These are phyloP conservation scores for Aspergillus pseudoglaucus DNA, from an alignment of 2,329 filamentous ascomycete genomes.

Conservation along the genomic window DNA sequence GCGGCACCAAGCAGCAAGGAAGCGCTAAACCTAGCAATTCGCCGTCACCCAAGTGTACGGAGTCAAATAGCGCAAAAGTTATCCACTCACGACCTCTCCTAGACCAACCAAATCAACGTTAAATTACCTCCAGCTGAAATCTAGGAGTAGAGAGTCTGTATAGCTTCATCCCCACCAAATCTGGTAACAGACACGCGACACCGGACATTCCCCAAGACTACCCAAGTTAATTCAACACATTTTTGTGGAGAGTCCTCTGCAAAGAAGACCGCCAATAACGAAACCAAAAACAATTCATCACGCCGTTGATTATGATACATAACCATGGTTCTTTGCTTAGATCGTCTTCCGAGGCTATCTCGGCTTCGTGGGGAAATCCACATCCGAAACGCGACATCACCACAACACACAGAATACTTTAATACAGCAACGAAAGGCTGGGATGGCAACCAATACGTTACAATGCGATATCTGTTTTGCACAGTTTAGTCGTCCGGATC, in stretches of 20 bases:
- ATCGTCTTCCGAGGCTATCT: not conserved
- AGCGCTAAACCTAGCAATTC: not conserved
- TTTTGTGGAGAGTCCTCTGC: too few relatives aligned
- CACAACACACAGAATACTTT: not conserved
- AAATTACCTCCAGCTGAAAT: too few relatives aligned
- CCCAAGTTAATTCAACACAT: too few relatives aligned
- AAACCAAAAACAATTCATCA: not conserved
- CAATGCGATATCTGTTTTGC: slow-evolving; percentile 10
- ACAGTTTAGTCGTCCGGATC: slow-evolving; percentile 16
- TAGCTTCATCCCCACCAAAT: not conserved
- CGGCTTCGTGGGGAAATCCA: not conserved
- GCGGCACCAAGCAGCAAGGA: not conserved
- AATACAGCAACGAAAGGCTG: not conserved
- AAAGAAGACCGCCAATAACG: not conserved
- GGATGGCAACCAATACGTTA: slow-evolving; percentile 1
- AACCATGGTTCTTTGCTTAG: too few relatives aligned
- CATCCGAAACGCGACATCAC: not conserved
- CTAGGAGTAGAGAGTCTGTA: not conserved
- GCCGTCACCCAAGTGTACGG: not conserved
- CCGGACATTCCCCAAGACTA: too few relatives aligned
- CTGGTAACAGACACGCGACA: not conserved
- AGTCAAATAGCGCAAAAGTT: too few relatives aligned
- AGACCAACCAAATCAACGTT: too few relatives aligned
- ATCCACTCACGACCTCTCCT: too few relatives aligned
- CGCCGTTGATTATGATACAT: not conserved